Evolutionary conservation across 768 basidiomycete species (phyloP).

Genomic region (Tubosaeta brunneosetosa): DNA sequence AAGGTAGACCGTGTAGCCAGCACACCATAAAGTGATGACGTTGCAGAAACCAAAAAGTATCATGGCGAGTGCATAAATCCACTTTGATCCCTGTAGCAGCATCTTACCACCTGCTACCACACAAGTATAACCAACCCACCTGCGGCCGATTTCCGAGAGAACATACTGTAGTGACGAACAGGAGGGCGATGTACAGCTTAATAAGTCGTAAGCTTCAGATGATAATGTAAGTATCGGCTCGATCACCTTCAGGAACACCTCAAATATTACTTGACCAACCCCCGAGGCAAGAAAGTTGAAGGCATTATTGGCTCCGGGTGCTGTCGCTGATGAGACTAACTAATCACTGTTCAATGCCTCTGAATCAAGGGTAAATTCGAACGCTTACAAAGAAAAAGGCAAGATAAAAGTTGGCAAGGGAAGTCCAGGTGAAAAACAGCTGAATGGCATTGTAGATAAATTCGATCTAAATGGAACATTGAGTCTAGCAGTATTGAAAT

Average conservation of each 20-base stretch:
- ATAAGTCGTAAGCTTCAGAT: constrained; percentile 17
- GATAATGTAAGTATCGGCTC: neutral
- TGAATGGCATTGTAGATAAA: constrained; percentile 90
- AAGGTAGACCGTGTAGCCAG: constrained; percentile 84
- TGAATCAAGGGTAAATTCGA: constrained; percentile 13
- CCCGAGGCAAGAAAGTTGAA: constrained; percentile 78
- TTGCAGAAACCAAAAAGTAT: constrained; percentile 76
- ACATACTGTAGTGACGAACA: constrained; percentile 80
- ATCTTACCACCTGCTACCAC: constrained; percentile 1
- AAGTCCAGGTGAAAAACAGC: constrained; percentile 92
- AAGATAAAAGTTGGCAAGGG: constrained; percentile 88
- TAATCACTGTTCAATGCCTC: constrained; percentile 33
- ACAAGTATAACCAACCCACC: constrained; percentile 19
- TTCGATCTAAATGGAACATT: constrained; percentile 50
- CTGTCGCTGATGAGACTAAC: constrained; percentile 79
- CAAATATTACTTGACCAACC: constrained; percentile 69
- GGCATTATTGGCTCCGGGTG: constrained; percentile 50
- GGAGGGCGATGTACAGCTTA: constrained; percentile 75
- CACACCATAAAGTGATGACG: constrained; percentile 81
- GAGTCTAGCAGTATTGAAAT: neutral
- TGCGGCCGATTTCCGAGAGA: constrained; percentile 91
- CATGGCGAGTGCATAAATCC: constrained; percentile 74
- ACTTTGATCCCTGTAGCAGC: constrained; percentile 67
- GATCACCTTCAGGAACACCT: constrained; percentile 62
- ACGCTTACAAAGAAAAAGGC: constrained; percentile 86